Evolutionary conservation across 352 stramenopile genomes (phyloP), one percentile per base, ranked within the genome.

Genomic region (Saprolegnia parasitica): DNA sequence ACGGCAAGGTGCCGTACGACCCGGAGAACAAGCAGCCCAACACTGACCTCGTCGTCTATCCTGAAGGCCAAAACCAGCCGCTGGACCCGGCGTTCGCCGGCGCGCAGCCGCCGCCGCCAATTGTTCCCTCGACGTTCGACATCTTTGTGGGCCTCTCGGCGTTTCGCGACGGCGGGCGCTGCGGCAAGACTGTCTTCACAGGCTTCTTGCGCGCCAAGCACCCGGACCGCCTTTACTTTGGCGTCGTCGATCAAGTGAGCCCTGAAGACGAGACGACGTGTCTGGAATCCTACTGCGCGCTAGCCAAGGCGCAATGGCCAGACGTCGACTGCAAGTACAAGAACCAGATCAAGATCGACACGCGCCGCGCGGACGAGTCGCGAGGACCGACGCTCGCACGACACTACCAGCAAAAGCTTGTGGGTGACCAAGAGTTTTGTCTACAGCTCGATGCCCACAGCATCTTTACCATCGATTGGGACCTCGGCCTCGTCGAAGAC

Each of bases 201-300:
- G 63, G 63, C 32, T 70, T 70, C 26, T 11, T 42, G 16, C 63
- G 46, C 6, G 63, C 63, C 5, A 50, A 39, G 39, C 46, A 35
- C n/a, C 63, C 63, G 11, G 26, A 40, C 23, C 54, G 32, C 15
- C 16, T 72, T 8, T 72, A 63, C 58, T 68, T 72, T 68, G 66
- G 66, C 18, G 66, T 72, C 15, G 66, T 72, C 20, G 66, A 72
- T 50, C 66, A 72, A 56, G 29, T 72, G 32, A 57, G 58, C 66
- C 8, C n/a, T 9, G 24, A 32, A 47, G 55, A 72, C 29, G 55
- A 68, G 21, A 16, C 39, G 16, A 56, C 5, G 24, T 72, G 66
- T 26, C 16, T 72, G 5, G 55, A 68, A 9, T 56, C 60, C 26
- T 72, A 72, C 23, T 72, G 66, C 58, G 20, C 68, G 24, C 23